Evolutionary conservation across 1,284 basidiomycete species (phyloP).

Genomic region (Marasmius tenuissimus): DNA sequence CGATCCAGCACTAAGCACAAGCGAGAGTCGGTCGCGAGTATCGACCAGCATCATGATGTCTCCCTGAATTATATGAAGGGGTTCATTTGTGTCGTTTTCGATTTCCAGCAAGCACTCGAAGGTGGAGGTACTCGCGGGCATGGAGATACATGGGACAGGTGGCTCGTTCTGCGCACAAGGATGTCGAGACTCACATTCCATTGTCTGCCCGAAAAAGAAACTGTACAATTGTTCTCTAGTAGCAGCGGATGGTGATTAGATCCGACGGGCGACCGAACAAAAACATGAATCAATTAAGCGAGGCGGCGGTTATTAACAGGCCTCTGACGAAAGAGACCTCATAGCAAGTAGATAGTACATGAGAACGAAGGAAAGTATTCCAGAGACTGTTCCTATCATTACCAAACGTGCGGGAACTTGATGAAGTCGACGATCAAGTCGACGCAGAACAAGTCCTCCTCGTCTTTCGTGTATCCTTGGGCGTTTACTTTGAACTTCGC

Average conservation of each 20-base stretch:
- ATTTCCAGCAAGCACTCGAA: constrained; percentile 53
- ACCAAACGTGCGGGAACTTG: constrained; percentile 37
- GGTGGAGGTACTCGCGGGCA: constrained; percentile 49
- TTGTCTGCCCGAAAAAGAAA: not conserved
- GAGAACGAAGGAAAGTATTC: not conserved
- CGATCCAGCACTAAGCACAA: constrained; percentile 54
- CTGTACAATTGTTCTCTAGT: not conserved
- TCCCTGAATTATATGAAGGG: constrained; percentile 25
- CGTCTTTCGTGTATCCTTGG: constrained; percentile 73
- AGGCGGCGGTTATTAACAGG: not conserved
- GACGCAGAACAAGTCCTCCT: constrained; percentile 81
- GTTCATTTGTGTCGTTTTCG: constrained; percentile 40
- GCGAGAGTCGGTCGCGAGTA: constrained; percentile 47
- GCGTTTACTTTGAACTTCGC: constrained; percentile 86
- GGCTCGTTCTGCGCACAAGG: constrained; percentile 18
- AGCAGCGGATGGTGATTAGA: not conserved
- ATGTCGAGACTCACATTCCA: not conserved
- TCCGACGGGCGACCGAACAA: not conserved
- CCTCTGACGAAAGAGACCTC: too few species aligned
- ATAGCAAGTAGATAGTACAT: not conserved
- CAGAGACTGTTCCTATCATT: constrained; percentile 19
- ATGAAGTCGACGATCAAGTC: constrained; percentile 78
- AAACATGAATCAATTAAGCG: too few species aligned
- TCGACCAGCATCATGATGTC: constrained; percentile 42
- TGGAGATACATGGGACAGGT: constrained; percentile 19